Evolutionary conservation across 441 rosid species (phyloP), one percentile per base, ranked within the genome.

Genomic region (Populus hybrid): DNA sequence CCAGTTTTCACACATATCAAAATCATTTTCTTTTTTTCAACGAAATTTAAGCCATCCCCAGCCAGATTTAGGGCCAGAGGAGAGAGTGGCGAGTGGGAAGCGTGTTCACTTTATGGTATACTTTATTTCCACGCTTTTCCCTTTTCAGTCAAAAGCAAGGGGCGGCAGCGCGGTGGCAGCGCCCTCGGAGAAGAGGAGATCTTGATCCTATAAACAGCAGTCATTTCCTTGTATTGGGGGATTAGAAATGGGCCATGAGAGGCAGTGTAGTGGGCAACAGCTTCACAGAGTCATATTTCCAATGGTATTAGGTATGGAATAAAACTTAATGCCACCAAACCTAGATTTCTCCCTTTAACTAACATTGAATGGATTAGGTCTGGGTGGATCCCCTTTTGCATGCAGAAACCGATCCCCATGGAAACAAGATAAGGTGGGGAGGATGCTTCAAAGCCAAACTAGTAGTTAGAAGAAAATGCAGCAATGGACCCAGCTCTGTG

Each of bases 311-410:
- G 78, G 78, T 74, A 35, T 24, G 19, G 23, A 19, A 35, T 65
- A 50, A 5, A 5, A 26, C 61, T 36, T 11, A 40, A 70, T 64
- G 71, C 71, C 68, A 82, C 75, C 81, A 53, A 75, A 67, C 46
- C 61, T 14, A 1, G 26, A 72, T 34, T 1, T 9, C 3, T 26
- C 40, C 53, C 18, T 4, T 19, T 30, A 70, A 66, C 74, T 53
- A 70, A 69, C 80, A 11, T 74, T 59, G 42, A 35, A 57, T 59
- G 72, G 75, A 78, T 72, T 68, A 61, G 82, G 79, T 67, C 23
- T 26, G 10, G 14, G 14, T 76, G 46, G 72, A 36, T 76, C 69
- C 65, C 18, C 21, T 65, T 32, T 5, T 71, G 34, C 35, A 18
- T 24, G 8, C 74, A 46, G 24, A 18, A 28, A 12, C 8, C 6